These are phyloP conservation scores for Cardamine resedifolia DNA, from an alignment of 345 rosid genomes.

Conservation along the genomic window DNA sequence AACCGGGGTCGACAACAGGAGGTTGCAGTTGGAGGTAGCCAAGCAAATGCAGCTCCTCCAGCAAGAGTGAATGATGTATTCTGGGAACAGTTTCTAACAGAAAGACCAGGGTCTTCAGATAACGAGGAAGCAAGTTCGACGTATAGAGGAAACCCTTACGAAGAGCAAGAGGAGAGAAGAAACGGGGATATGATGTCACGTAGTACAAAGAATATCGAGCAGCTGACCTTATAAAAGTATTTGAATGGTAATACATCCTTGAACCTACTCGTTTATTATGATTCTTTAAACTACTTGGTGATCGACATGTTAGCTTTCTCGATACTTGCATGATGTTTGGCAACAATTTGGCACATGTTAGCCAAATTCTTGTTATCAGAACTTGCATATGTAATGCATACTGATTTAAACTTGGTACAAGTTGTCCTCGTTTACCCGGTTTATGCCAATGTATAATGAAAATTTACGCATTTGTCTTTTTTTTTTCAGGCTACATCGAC, in stretches of 20 bases:
- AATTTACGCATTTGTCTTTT: background rate
- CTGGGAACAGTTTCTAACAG: slow-evolving; percentile 96
- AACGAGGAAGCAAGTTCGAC: slow-evolving; percentile 84
- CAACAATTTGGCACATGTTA: slow-evolving; percentile 1
- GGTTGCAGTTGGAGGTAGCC: slow-evolving; percentile 43
- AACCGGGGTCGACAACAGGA: slow-evolving; percentile 36
- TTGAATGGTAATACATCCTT: slow-evolving; percentile 13
- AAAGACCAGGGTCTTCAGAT: slow-evolving; percentile 83
- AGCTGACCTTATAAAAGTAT: slow-evolving; percentile 58
- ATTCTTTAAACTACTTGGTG: background rate
- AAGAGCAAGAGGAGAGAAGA: slow-evolving; percentile 60
- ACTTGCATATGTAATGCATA: background rate
- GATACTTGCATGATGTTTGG: background rate
- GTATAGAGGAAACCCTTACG: slow-evolving; percentile 56
- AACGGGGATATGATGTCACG: slow-evolving; percentile 45
- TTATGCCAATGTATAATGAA: background rate
- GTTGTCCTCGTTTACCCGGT: background rate
- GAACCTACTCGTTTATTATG: background rate
- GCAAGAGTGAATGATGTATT: slow-evolving; percentile 79
- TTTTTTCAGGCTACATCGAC: slow-evolving; percentile 15
- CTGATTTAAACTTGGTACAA: background rate
- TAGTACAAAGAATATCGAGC: slow-evolving; percentile 55
- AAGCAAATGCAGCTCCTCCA: slow-evolving; percentile 51
- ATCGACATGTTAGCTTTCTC: background rate
- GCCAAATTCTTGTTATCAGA: background rate